Evolutionary conservation across 768 basidiomycete genomes (phyloP), one percentile per base, ranked within the genome.

Genomic region (Tylopilus vinaceipallidus): DNA sequence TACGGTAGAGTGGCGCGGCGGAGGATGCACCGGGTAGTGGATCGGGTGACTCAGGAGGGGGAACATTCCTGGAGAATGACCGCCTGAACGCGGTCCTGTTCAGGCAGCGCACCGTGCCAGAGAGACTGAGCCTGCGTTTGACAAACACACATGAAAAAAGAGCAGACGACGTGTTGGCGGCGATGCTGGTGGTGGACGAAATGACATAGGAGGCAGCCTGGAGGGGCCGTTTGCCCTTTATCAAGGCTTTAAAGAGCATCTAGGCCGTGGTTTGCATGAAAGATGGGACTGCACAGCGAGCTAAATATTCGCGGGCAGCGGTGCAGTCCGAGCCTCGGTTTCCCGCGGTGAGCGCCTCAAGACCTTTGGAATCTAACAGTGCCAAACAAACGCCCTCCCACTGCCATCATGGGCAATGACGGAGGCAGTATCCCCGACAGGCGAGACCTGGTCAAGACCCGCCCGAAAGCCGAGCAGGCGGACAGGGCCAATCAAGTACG

Each of bases 401-500:
- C 50, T 23, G 42, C 52, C 60, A 63, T 7, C 64, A 91, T 91
- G 88, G 88, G 88, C 64, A 91, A 91, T 78, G 88, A 91, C 68
- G 90, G 90, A 54, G 89, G 88, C 73, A 88, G 87, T 61, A 91
- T 92, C 50, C 88, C 89, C 4, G 90, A 91, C 69, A 77, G 90
- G 47, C 73, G 89, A 46, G 90, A 91, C 61, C 73, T 92, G 19
- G 89, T 92, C 11, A 77, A 74, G 54, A 86, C 64, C 51, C 91
- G 80, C 65, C 75, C 80, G 14, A 91, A 92, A 77, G 84, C 86
- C 17, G 91, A 93, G 67, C 83, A 90, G 60, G 90, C 90, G 0
- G 95, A 98, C 77, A 91, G 84, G 69, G 86, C 91, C 2, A 93
- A 93, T 60, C 88, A 95, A 61, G 83, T 84, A 12, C 80, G 88